phyloP scores from a whole-genome alignment of 1,284 basidiomycete genomes.

The Puccinia triticina region DNA sequence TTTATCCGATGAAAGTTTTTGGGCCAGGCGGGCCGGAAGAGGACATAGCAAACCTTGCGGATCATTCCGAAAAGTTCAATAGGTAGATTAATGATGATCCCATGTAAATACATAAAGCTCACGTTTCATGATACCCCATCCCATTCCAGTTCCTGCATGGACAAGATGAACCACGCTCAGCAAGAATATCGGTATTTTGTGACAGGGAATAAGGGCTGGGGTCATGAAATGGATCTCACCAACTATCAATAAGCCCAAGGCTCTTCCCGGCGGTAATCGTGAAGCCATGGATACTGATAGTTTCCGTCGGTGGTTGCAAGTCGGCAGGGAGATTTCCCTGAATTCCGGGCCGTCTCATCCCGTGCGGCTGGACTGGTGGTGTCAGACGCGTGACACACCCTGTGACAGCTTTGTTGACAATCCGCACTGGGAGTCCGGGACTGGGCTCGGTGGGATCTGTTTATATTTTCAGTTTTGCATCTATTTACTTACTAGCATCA shows the following conservation, averaged over 20 bases:
- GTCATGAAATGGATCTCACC: neutral
- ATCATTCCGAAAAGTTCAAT: too few species aligned
- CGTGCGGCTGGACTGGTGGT: neutral
- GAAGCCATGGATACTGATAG: constrained; percentile 7
- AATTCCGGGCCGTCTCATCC: too few species aligned
- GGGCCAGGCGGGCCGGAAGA: neutral
- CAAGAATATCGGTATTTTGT: neutral
- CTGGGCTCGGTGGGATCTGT: too few species aligned
- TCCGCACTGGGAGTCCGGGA: too few species aligned
- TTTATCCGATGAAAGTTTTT: neutral
- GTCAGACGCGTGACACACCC: neutral
- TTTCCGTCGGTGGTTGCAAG: neutral
- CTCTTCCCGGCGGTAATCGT: constrained; percentile 37
- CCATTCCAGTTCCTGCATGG: constrained; percentile 35
- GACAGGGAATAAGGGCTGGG: neutral
- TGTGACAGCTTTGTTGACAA: constrained; percentile 2
- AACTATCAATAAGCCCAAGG: constrained; percentile 25
- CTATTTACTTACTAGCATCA: too few species aligned
- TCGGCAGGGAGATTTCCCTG: too few species aligned
- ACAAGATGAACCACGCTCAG: neutral
- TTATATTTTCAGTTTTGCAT: too few species aligned
- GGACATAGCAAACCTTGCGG: too few species aligned
- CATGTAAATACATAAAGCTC: neutral
- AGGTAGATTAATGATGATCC: too few species aligned
- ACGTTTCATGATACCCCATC: constrained; percentile 47